Percentiles rank a stretch among this genome's conserved stretches.
phyloP scores from a whole-genome alignment of 345 rosid genomes.

The Raphanus raphanistrum region DNA sequence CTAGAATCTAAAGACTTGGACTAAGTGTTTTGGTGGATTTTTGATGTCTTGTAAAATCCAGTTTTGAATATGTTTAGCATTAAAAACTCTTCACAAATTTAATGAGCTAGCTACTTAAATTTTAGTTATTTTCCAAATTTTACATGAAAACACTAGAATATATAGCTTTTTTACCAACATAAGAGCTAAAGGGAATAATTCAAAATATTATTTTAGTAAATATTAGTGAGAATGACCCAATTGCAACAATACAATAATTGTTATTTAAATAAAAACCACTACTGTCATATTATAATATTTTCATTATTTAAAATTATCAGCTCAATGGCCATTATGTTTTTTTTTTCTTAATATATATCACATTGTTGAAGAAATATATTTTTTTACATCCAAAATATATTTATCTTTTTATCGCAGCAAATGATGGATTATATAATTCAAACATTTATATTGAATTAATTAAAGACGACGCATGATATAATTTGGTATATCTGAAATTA shows the following conservation, averaged over 20 bases:
- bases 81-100: not conserved
- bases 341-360: not conserved
- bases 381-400: not conserved
- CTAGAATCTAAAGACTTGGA: not conserved
- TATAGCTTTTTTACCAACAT: not conserved
- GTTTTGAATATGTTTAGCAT: not conserved
- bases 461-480: not conserved
- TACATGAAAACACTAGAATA: not conserved
- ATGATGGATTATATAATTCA: not conserved
- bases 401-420: not conserved
- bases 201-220: not conserved
- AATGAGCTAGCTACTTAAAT: not conserved
- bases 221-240: constrained; percentile 12
- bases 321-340: constrained; percentile 9
- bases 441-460: not conserved
- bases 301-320: constrained; percentile 31
- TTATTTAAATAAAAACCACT: constrained; percentile 21
- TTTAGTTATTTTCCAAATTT: constrained; percentile 11
- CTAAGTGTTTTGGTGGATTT: not conserved
- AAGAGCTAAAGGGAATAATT: constrained; percentile 2
- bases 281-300: constrained; percentile 2
- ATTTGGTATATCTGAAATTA: not conserved
- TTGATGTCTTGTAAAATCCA: not conserved
- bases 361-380: not conserved
- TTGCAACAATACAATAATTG: not conserved